These are phyloP conservation scores for Paramyrothecium roridum DNA, from an alignment of 2,329 filamentous ascomycete species.

Conservation along the genomic window DNA sequence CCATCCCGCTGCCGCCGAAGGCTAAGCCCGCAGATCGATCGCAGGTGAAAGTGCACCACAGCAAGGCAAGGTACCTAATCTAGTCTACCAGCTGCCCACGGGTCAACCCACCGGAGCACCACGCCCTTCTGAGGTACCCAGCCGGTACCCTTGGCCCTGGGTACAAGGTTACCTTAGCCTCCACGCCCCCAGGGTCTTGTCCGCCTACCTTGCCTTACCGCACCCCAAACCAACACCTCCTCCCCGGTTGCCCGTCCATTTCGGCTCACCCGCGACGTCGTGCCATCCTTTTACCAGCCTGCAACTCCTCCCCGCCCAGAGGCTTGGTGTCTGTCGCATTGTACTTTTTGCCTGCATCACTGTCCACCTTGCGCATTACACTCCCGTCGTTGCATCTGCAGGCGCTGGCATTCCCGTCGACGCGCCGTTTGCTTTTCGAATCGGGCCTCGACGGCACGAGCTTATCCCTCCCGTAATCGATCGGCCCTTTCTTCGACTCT, in stretches of 20 bases:
- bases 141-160: too few species aligned
- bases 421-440: too few species aligned
- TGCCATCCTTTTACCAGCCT: background rate
- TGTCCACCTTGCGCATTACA: too few species aligned
- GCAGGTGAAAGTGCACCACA: background rate
- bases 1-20: constrained; percentile 1
- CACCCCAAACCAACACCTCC: background rate
- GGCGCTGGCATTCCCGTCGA: too few species aligned
- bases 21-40: constrained; percentile 10
- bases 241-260: background rate
- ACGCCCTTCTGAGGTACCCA: too few species aligned
- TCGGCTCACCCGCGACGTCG: background rate
- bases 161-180: background rate
- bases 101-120: background rate
- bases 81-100: background rate
- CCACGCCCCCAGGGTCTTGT: background rate
- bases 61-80: background rate
- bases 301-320: background rate
- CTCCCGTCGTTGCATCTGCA: too few species aligned
- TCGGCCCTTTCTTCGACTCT: background rate
- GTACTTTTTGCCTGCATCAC: too few species aligned
- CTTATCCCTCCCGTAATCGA: background rate
- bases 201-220: background rate
- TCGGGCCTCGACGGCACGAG: too few species aligned
- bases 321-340: background rate